Base-by-base conservation (phyloP, 2,329 filamentous ascomycete species). In the Juglanconis sp. region DNA sequence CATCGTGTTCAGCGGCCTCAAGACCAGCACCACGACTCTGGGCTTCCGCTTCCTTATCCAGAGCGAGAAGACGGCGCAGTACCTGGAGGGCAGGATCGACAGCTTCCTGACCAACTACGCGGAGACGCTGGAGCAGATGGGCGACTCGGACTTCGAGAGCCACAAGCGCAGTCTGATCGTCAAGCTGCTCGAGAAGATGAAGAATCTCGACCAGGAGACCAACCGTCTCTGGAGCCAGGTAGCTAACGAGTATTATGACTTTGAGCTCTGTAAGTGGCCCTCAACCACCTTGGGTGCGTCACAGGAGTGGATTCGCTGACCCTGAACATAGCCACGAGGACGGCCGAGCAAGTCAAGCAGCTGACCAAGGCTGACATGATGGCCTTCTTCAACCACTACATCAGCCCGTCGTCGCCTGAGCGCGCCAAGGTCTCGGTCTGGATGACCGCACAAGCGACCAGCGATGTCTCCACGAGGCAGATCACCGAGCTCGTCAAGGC, bases 1-100 rank as follows among this genome's bases (percentile, higher is more conserved):
- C 68, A 91, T 99, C 56, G 94, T 99, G 0, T 96, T 94, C 75
- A 94, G 90, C 53, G 91, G 92, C 34, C 81, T 87, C 10, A 81
- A 88, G 44, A 83, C 84, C 56, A 86, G 89, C 58, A 78, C 86
- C n/a, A 92, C 90, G 0, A 94, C 89, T 0, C 88, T 91, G 68
- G 91, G 91, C 1, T 95, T 95, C 74, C 85, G 93, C 5, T 89
- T 99, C 65, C 84, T 98, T 63, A 92, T 99, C 35, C 95, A 99
- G 77, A 96, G 92, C 71, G 94, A 99, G 75, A 89, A 89, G 71
- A 87, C 88, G 2, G 89, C 91, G 0, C 81, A 88, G 47, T 98
- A 96, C 69, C 79, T 99, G 2, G 93, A 98, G 70, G 84, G 86
- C 5, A 87, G 95, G 24, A 96, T 98, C 63, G 92, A 98, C 69